These are phyloP conservation scores for Zygoascus ofunaensis DNA, from an alignment of 805 yeast genomes.

Conservation along the genomic window DNA sequence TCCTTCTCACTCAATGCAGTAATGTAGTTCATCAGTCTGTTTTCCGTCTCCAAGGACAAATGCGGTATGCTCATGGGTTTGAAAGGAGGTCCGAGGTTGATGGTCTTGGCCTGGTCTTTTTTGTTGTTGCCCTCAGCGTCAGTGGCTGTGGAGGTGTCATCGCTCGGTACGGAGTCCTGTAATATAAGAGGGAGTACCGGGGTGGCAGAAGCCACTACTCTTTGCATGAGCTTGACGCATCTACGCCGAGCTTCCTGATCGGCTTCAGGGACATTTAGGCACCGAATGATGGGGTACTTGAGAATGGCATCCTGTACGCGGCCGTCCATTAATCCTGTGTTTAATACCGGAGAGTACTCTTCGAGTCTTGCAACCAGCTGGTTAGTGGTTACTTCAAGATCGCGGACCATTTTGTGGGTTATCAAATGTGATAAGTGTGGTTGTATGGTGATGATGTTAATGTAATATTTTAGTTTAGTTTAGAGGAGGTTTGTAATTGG, in stretches of 20 bases:
- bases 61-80: conserved; percentile 6
- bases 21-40: conserved; percentile 14
- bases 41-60: conserved; percentile 16
- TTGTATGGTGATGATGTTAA: no score
- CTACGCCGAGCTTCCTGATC: conserved; percentile 22
- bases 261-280: conserved; percentile 21
- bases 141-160: conserved; percentile 3
- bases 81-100: background rate
- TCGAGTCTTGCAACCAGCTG: conserved; percentile 18
- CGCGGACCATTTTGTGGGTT: background rate
- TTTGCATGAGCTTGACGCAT: conserved; percentile 16
- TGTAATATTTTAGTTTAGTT: no score
- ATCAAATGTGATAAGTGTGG: no score
- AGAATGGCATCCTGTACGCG: conserved; percentile 24
- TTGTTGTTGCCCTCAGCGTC: conserved; percentile 1
- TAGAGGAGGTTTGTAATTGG: no score
- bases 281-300: conserved; percentile 22
- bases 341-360: conserved; percentile 21
- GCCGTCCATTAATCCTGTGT: conserved; percentile 23
- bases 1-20: conserved; percentile 18
- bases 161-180: conserved; percentile 14
- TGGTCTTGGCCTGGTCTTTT: background rate
- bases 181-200: conserved; percentile 21
- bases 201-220: conserved; percentile 20
- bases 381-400: conserved; percentile 6